Evolutionary conservation across 2,329 filamentous ascomycete species (phyloP), one percentile per base, ranked within the genome.

Genomic region (Phialophora expanda): DNA sequence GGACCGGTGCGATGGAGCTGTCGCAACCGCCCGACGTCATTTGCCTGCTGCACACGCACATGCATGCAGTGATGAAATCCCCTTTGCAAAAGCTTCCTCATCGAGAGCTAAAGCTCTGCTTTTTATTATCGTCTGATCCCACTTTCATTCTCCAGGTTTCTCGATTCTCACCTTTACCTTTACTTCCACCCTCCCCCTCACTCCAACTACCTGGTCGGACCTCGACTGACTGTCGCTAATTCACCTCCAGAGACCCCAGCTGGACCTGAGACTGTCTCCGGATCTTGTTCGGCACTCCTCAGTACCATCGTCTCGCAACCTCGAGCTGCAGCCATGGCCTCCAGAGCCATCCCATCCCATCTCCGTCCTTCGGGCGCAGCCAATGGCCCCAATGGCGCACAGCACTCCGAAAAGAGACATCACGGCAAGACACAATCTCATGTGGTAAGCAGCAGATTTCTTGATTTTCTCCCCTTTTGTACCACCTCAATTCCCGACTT

Each of bases 291-390:
- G 50, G 46, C 30, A 5, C 11, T 54, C 26, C n/a, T 41, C 17
- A 53, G 12, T 32, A 6, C 11, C 11, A 30, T 50, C 22, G 34
- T 50, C 14, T 30, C 34, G 9, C 34, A n/a, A 38, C n/a, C 56
- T 41, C 55, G 26, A 50, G 30, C 48, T 59, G 53, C 61, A 73
- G 82, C 73, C 74, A 94, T 94, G 90, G 88, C 90, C 71, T 84
- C 87, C 75, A 92, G 87, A 81, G 90, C 91, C 70, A 83, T 97
- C 74, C 92, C 93, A 71, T 85, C 90, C 51, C 94, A 96, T 84
- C 86, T 97, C 75, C 94, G 77, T 64, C 76, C 79, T 56, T 74
- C 92, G 86, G 85, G 88, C 69, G 80, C 81, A 66, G 71, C 75
- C 56, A 75, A 75, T 66, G 67, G 66, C 32, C 60, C 59, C 54